Percentiles rank a stretch among this genome's conserved stretches.
These are phyloP conservation scores for Populus tomentosa DNA, from an alignment of 441 rosid species.

Conservation along the genomic window DNA sequence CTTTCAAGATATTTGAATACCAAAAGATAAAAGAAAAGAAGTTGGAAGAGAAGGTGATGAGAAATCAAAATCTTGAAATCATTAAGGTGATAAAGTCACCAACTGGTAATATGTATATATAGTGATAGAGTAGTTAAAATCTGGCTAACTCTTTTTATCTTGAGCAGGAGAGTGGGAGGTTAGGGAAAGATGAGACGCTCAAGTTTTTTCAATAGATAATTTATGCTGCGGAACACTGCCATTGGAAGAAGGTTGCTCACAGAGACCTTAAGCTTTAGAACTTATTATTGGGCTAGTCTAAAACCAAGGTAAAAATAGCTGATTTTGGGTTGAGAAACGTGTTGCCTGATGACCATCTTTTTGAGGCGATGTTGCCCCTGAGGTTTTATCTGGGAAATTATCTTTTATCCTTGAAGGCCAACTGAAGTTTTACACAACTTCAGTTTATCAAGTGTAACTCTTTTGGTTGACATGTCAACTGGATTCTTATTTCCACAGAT, in stretches of 20 bases:
- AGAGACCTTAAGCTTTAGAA: conserved; percentile 85
- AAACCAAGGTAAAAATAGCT: conserved; percentile 70
- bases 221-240: conserved; percentile 83
- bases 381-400: conserved; percentile 77
- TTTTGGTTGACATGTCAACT: too few relatives aligned
- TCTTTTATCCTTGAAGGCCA: too few relatives aligned
- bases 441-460: too few relatives aligned
- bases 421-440: too few relatives aligned
- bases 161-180: conserved; percentile 58
- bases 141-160: conserved; percentile 80
- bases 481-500: too few relatives aligned
- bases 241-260: conserved; percentile 73
- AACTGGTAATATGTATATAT: conserved; percentile 49
- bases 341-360: conserved; percentile 74
- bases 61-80: conserved; percentile 67
- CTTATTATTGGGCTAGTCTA: conserved; percentile 51
- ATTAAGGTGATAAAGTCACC: conserved; percentile 77
- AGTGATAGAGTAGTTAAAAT: conserved; percentile 74
- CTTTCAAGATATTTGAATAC: conserved; percentile 10
- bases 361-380: conserved; percentile 82
- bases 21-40: conserved; percentile 12
- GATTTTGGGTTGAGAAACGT: conserved; percentile 86
- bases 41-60: conserved; percentile 32
- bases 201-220: conserved; percentile 75
- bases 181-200: conserved; percentile 77